Conservation (phyloP, 306 rosid genomes). For the Biancaea sappan region DNA sequence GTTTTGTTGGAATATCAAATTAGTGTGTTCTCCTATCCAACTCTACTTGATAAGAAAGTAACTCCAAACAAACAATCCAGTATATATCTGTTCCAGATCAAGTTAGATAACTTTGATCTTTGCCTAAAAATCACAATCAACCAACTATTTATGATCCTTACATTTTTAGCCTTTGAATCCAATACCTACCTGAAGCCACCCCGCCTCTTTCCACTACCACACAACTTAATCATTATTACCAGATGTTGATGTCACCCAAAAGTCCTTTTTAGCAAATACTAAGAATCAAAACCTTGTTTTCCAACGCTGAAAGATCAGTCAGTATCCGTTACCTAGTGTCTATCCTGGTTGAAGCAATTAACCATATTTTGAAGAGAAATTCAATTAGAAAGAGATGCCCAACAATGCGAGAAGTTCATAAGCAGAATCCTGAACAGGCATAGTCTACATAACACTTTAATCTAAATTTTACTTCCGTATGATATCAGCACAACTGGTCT, state of each 20-base stretch:
- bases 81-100: constrained; percentile 1
- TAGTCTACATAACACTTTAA: constrained; percentile 16
- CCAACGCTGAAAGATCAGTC: neutral
- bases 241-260: neutral
- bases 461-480: neutral
- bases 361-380: neutral
- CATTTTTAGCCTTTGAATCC: constrained; percentile 23
- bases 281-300: constrained; percentile 30
- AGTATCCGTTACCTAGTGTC: neutral
- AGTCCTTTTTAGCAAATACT: neutral
- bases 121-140: neutral
- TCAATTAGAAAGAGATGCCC: neutral
- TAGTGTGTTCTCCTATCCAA: constrained; percentile 19
- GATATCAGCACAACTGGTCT: neutral
- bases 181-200: constrained; percentile 1
- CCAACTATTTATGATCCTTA: constrained; percentile 5
- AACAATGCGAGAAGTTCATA: neutral
- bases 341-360: neutral
- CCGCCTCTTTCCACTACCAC: neutral
- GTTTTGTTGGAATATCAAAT: neutral
- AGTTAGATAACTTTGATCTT: neutral
- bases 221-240: constrained; percentile 11
- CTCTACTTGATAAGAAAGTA: constrained; percentile 3
- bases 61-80: constrained; percentile 5
- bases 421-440: neutral